Conservation (phyloP, 805 yeast species). For the Wickerhamiella siamensis region DNA sequence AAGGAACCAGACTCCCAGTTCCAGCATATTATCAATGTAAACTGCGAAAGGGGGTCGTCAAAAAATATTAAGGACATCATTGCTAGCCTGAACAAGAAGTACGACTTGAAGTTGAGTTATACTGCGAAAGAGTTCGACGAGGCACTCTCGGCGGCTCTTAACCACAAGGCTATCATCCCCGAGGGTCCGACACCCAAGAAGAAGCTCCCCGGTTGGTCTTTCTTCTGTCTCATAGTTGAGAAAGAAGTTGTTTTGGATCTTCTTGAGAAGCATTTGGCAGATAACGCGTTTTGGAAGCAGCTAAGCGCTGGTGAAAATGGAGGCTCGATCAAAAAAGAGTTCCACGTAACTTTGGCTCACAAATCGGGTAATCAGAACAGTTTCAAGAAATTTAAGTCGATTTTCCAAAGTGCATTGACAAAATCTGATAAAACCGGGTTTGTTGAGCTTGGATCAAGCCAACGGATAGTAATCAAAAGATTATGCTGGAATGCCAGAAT, state of each 20-base stretch:
- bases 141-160: conserved; percentile 41
- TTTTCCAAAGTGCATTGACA: conserved; percentile 1
- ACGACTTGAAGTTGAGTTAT: conserved; percentile 26
- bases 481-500: conserved; percentile 39
- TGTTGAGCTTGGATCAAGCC: background rate
- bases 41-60: background rate
- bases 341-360: conserved; percentile 27
- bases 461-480: conserved; percentile 21
- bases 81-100: conserved; percentile 32
- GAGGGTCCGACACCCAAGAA: conserved; percentile 5
- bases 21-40: conserved; percentile 48
- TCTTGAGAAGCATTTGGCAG: conserved; percentile 14
- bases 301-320: conserved; percentile 5
- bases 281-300: conserved; percentile 7
- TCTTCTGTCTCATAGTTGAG: conserved; percentile 32
- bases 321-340: conserved; percentile 11
- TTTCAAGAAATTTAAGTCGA: conserved; percentile 3
- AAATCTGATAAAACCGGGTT: background rate
- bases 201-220: conserved; percentile 19
- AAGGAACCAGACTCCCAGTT: conserved; percentile 50
- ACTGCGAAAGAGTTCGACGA: conserved; percentile 26
- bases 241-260: conserved; percentile 9
- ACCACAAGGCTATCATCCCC: conserved; percentile 37
- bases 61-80: conserved; percentile 22
- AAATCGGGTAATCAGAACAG: conserved; percentile 1